Base-by-base conservation (phyloP, 805 yeast genomes). In the Ogataea thermomethanolica region DNA sequence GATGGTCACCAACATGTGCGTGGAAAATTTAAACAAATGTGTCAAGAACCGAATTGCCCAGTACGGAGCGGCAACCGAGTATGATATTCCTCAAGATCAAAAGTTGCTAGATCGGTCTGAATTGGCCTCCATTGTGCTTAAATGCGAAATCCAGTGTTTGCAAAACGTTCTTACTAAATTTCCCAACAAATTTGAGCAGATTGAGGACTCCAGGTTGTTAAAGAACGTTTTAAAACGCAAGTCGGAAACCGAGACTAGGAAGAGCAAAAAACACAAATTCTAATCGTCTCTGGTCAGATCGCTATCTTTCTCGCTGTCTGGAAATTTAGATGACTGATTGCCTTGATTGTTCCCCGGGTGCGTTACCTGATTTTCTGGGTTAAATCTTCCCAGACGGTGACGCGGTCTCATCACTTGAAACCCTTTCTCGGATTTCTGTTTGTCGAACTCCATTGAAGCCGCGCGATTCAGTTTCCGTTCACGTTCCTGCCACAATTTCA, bases 151-250 rank as follows among this genome's bases (percentile, higher is more conserved):
- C 32, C 54, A 61, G 11, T 71, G 85, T 2, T 58, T 84, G 59
- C 61, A 37, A 61, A 59, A 32, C 67, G 80, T 50, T 2, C 8
- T 47, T 7, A 34, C 43, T 27, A 39, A 39, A 9, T 57, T 54
- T 28, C 59, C 62, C 10, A 49, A 54, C 10, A 56, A 62, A 9
- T 74, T 67, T 47, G 62, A 60, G 37, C 44, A 73, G 23, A 73
- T 84, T 25, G 76, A 73, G 5, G 89, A 83, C 61, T 74, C 67
- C 1, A 81, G 79, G 55, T 56, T 83, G 31, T 57, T 79, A 33
- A 69, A 76, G 39, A 80, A 79, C 52, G 71, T 83, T 20, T 45
- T 77, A 43, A 84, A 82, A 55, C 70, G 80, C 48, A 71, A 68
- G 40, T 11, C 49, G 3, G 62, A 58, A 30, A 55, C 55, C 9